A percentile compares a stretch with the other conserved stretches of the same genome.
phyloP scores from a whole-genome alignment of 2,329 filamentous ascomycete species.

The Tolypocladium ophioglossoides region DNA sequence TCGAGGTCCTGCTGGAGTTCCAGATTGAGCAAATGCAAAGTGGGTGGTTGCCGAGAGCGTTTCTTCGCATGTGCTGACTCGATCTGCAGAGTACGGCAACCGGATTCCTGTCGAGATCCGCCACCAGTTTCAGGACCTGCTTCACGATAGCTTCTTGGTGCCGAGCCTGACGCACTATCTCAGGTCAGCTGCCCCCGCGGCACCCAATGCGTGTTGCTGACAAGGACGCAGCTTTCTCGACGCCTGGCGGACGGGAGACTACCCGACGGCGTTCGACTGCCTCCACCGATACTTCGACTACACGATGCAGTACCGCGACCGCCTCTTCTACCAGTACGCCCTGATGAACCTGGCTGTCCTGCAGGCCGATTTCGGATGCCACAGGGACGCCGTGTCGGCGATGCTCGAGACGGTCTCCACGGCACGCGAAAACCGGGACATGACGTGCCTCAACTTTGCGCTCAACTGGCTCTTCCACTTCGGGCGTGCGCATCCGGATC shows the following conservation, averaged over 20 bases:
- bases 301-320: slow-evolving; percentile 75
- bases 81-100: slow-evolving; percentile 53
- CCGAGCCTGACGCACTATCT: slow-evolving; percentile 71
- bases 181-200: slow-evolving; percentile 29
- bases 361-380: slow-evolving; percentile 90
- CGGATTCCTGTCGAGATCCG: slow-evolving; percentile 68
- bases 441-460: slow-evolving; percentile 86
- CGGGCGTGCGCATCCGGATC: slow-evolving; percentile 68
- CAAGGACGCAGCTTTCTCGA: slow-evolving; percentile 61
- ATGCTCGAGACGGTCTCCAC: slow-evolving; percentile 94
- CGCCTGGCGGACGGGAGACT: slow-evolving; percentile 84
- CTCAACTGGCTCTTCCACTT: slow-evolving; percentile 96
- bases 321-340: slow-evolving; percentile 88
- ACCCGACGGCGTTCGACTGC: slow-evolving; percentile 79
- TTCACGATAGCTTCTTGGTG: slow-evolving; percentile 55
- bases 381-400: slow-evolving; percentile 78
- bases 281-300: slow-evolving; percentile 96
- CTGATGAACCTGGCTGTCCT: slow-evolving; percentile 86
- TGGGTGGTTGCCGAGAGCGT: slow-evolving; percentile 22
- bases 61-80: slow-evolving; percentile 5
- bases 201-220: neutral
- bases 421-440: slow-evolving; percentile 88
- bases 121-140: slow-evolving; percentile 56
- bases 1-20: slow-evolving; percentile 74
- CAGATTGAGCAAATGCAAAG: slow-evolving; percentile 84